phyloP scores from a whole-genome alignment of 257 asterid genomes.

The Capsicum baccatum region DNA sequence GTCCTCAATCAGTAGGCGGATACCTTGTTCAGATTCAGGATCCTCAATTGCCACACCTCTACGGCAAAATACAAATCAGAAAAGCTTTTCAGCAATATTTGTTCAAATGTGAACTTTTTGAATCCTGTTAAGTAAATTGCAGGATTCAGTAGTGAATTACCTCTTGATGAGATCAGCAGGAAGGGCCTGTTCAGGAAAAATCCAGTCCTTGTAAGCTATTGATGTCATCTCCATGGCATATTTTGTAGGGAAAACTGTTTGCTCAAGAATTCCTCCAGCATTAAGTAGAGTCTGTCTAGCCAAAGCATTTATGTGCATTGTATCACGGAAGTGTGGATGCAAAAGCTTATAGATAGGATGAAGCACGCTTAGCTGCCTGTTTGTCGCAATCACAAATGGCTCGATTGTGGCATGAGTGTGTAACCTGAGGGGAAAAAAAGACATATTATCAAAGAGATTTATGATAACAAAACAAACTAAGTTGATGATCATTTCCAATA shows the following conservation, averaged over 20 bases:
- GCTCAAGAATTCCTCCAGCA: constrained; percentile 70
- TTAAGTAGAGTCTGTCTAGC: constrained; percentile 67
- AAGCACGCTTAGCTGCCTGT: constrained; percentile 61
- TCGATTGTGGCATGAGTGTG: constrained; percentile 70
- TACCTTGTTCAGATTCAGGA: constrained; percentile 56
- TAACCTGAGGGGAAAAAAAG: constrained; percentile 41
- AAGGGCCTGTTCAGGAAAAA: constrained; percentile 68
- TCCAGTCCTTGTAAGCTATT: constrained; percentile 56
- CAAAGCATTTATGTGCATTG: constrained; percentile 72
- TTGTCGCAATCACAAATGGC: constrained; percentile 72
- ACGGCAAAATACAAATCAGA: background rate
- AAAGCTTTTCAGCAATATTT: background rate
- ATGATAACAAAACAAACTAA: background rate
- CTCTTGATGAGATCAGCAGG: constrained; percentile 72
- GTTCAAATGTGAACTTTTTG: background rate
- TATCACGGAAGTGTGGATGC: constrained; percentile 75
- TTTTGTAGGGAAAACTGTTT: constrained; percentile 59
- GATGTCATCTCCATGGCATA: constrained; percentile 68
- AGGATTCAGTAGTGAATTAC: constrained; percentile 33
- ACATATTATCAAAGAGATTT: background rate
- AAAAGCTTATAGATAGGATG: constrained; percentile 72
- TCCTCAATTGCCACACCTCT: constrained; percentile 78
- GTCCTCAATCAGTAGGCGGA: constrained; percentile 70
- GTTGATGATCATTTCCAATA: background rate
- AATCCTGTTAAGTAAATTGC: background rate